Percentiles rank a stretch among this genome's conserved stretches.
Conservation (phyloP, 805 yeast genomes). For the Saccharomycopsis amapae region DNA sequence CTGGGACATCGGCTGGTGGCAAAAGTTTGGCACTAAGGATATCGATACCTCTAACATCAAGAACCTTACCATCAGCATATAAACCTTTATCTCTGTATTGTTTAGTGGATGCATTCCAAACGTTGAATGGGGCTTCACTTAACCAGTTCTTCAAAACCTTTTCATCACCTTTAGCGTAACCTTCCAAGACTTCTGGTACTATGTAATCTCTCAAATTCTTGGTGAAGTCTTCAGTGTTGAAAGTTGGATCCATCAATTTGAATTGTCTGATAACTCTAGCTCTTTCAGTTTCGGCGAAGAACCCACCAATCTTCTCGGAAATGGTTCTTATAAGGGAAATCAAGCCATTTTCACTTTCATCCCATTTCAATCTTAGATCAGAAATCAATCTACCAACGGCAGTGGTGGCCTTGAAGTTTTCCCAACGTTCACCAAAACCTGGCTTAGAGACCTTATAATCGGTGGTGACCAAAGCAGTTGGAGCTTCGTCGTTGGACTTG, state of each 20-base stretch:
- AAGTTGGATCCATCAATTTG: slow-evolving; percentile 83
- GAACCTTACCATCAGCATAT: slow-evolving; percentile 82
- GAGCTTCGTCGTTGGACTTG: slow-evolving; percentile 74
- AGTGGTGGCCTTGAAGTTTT: slow-evolving; percentile 58
- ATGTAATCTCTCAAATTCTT: slow-evolving; percentile 84
- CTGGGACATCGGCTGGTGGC: slow-evolving; percentile 90
- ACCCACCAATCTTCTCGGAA: slow-evolving; percentile 71
- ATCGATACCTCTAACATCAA: slow-evolving; percentile 94
- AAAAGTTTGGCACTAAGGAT: slow-evolving; percentile 80
- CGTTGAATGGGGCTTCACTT: slow-evolving; percentile 93
- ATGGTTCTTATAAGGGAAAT: slow-evolving; percentile 74
- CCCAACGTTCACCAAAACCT: slow-evolving; percentile 56
- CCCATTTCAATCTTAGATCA: slow-evolving; percentile 66
- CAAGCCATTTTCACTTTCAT: slow-evolving; percentile 90
- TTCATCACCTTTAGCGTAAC: slow-evolving; percentile 88
- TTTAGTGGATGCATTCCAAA: slow-evolving; percentile 89
- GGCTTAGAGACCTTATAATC: slow-evolving; percentile 72
- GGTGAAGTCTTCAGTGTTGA: slow-evolving; percentile 70
- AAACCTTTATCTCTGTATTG: slow-evolving; percentile 86
- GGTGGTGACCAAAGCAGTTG: slow-evolving; percentile 75
- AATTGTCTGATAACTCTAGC: slow-evolving; percentile 86
- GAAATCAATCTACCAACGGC: slow-evolving; percentile 59
- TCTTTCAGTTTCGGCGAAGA: slow-evolving; percentile 93
- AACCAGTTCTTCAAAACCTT: slow-evolving; percentile 81
- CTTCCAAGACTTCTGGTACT: slow-evolving; percentile 92